Evolutionary conservation across 371 early-diverging fungal species (phyloP), one percentile per base, ranked within the genome.

Genomic region (Actinomortierella ambigua): DNA sequence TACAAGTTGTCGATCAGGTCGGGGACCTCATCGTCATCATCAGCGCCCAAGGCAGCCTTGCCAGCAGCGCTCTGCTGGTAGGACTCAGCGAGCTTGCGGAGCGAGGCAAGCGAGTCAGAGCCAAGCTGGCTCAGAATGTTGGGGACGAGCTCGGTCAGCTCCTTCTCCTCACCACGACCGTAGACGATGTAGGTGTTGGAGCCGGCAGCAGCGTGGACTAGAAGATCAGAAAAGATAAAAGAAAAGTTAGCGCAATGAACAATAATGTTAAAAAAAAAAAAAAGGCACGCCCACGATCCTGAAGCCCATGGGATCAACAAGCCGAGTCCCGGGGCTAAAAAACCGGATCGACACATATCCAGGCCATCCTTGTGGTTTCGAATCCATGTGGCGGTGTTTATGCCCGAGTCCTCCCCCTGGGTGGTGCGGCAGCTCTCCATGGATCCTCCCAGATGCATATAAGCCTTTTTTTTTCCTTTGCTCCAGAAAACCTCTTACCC

Each of bases 51-150:
- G 18, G 52, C 59, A 40, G 49, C 49, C 41, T 51, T 27, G 56
- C 28, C 54, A n/a, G 63, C 63, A 17, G 53, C 56, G 41, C 53
- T 53, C 53, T 53, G 68, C 78, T 93, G 92, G 89, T 89, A 90
- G 61, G 88, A 82, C 80, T 93, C 93, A 61, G 95, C 93, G 47
- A 96, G 82, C 81, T 89, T 90, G 73, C 93, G 90, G 73, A 98
- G 90, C 76, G 84, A 86, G 75, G 88, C 88, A 71, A 97, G 85
- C 43, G 96, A 93, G 77, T 96, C 96, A 59, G 96, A 94, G 63
- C 97, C 98, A 66, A 98, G 85, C 82, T 97, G 98, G 86, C 85
- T 89, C 77, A 98, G 83, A 84, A 98, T 96, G 52, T 89, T 92
- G 65, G 98, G 97, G 65, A 97, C 87, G 57, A 94, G 89, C 78